phyloP scores from a whole-genome alignment of 768 basidiomycete genomes.

The Pleurotus platypus region DNA sequence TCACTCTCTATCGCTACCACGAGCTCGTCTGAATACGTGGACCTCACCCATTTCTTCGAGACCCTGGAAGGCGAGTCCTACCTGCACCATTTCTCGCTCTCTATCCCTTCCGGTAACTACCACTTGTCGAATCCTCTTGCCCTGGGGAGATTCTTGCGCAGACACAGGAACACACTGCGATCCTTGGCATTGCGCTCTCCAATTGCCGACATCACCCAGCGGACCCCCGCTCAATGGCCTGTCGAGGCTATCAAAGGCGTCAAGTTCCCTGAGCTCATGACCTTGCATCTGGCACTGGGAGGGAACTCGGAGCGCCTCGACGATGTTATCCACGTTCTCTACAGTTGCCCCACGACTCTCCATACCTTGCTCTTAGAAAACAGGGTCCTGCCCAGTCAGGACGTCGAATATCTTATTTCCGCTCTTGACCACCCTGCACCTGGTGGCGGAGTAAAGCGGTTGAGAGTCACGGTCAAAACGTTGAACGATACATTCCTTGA shows the following conservation, averaged over 20 bases:
- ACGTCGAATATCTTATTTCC: not conserved
- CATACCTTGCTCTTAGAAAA: not conserved
- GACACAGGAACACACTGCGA: slow-evolving; percentile 30
- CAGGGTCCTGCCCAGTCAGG: not conserved
- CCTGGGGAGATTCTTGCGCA: slow-evolving; percentile 31
- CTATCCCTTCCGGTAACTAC: slow-evolving; percentile 41
- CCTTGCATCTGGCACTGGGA: not conserved
- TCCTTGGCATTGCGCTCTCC: slow-evolving; percentile 30
- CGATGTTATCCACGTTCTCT: not conserved
- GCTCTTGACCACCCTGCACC: not conserved
- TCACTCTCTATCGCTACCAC: slow-evolving; percentile 34
- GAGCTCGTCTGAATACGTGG: slow-evolving; percentile 31
- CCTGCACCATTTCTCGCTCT: slow-evolving; percentile 33
- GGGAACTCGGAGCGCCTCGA: not conserved
- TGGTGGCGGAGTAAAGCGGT: not conserved
- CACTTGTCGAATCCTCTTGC: slow-evolving; percentile 31
- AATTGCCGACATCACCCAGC: not conserved
- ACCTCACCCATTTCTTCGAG: slow-evolving; percentile 33
- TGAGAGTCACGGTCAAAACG: not conserved
- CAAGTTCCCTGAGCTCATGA: not conserved
- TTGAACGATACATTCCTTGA: not conserved
- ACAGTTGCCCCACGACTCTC: not conserved
- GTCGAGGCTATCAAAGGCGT: not conserved
- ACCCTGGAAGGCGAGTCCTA: slow-evolving; percentile 34
- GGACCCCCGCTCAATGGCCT: not conserved